These are phyloP conservation scores for Saccharomycopsis vini DNA, from an alignment of 805 yeast species.

Conservation along the genomic window DNA sequence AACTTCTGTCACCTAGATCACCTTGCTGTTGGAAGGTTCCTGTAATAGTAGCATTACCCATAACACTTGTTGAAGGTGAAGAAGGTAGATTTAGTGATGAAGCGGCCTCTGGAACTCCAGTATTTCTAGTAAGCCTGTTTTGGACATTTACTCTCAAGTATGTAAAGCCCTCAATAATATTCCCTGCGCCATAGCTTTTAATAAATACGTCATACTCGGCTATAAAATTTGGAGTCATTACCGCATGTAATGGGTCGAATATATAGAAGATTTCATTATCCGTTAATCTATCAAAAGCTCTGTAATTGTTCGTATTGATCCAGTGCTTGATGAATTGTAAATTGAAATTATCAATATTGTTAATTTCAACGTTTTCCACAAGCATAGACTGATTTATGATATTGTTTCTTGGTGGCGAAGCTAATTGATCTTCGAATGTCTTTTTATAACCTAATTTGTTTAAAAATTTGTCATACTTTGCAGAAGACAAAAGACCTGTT, in stretches of 20 bases:
- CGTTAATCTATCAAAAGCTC: constrained; percentile 45
- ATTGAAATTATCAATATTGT: constrained; percentile 36
- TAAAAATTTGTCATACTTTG: constrained; percentile 57
- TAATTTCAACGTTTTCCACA: constrained; percentile 24
- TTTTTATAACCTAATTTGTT: constrained; percentile 29
- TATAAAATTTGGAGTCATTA: constrained; percentile 12
- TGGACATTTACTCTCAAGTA: constrained; percentile 16
- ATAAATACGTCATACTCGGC: constrained; percentile 15
- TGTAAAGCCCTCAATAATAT: constrained; percentile 17
- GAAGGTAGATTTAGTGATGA: too few relatives aligned
- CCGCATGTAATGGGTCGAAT: constrained; percentile 39
- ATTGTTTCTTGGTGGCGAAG: constrained; percentile 19
- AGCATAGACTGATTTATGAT: constrained; percentile 11
- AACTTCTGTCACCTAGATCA: constrained; percentile 1
- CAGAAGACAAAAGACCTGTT: constrained; percentile 62
- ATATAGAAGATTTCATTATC: constrained; percentile 65
- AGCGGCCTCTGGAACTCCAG: too few relatives aligned
- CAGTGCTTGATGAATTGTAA: constrained; percentile 41
- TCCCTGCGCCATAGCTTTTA: constrained; percentile 3
- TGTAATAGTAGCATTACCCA: too few relatives aligned
- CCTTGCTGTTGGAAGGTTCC: too few relatives aligned
- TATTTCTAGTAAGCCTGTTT: constrained; percentile 8
- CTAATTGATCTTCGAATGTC: constrained; percentile 28
- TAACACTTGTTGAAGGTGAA: too few relatives aligned
- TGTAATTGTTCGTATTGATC: constrained; percentile 46